phyloP scores from a whole-genome alignment of 1,139 yeast genomes.

The Candida sp. region DNA sequence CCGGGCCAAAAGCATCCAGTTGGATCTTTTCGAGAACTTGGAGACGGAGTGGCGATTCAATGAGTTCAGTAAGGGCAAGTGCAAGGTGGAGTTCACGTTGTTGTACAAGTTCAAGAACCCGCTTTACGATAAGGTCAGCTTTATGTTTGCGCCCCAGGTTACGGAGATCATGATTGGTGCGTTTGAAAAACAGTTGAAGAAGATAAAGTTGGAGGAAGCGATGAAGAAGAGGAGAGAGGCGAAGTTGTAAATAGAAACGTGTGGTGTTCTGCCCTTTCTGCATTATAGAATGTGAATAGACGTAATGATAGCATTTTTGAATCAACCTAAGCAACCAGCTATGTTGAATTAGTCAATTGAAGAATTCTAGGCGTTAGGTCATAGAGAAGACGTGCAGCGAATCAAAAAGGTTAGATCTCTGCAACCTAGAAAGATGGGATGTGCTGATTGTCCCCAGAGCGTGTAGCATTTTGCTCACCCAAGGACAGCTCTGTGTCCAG shows the following conservation, averaged over 20 bases:
- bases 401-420: too few relatives aligned
- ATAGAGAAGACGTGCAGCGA: too few relatives aligned
- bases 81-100: slow-evolving; percentile 65
- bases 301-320: neutral
- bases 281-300: neutral
- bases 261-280: neutral
- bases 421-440: too few relatives aligned
- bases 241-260: neutral
- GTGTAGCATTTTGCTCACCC: too few relatives aligned
- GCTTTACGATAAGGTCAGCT: slow-evolving; percentile 75
- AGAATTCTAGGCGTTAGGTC: too few relatives aligned
- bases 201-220: slow-evolving; percentile 14
- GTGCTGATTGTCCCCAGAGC: too few relatives aligned
- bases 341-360: too few relatives aligned
- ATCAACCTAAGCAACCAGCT: too few relatives aligned
- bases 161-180: slow-evolving; percentile 80
- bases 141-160: slow-evolving; percentile 75
- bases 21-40: slow-evolving; percentile 66
- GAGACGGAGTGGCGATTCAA: slow-evolving; percentile 77
- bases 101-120: slow-evolving; percentile 74
- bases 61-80: slow-evolving; percentile 32
- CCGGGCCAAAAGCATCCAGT: slow-evolving; percentile 59
- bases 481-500: too few relatives aligned
- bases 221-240: neutral
- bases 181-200: slow-evolving; percentile 69